These are phyloP conservation scores for Kwoniella europaea DNA, from an alignment of 768 basidiomycete genomes.

Conservation along the genomic window DNA sequence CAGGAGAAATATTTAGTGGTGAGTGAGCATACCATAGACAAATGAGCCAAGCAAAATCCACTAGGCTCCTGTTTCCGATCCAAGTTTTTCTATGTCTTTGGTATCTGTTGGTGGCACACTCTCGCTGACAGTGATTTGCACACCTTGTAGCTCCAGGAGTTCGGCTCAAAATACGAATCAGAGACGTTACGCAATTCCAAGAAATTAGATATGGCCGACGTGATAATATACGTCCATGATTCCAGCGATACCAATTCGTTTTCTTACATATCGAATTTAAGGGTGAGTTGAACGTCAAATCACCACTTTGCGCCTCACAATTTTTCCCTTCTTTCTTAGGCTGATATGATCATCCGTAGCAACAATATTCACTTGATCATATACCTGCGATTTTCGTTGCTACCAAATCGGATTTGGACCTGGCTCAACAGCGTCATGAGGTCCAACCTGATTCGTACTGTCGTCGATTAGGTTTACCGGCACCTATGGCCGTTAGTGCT, in stretches of 20 bases:
- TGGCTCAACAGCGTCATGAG: constrained; percentile 96
- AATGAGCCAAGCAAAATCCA: too few relatives aligned
- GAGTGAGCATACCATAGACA: constrained; percentile 57
- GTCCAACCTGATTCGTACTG: constrained; percentile 98
- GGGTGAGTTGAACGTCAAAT: constrained; percentile 64
- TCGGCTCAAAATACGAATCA: constrained; percentile 92
- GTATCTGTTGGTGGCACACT: neutral
- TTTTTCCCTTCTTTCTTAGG: too few relatives aligned
- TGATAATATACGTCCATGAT: constrained; percentile 94
- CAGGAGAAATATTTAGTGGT: constrained; percentile 96
- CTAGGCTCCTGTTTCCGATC: too few relatives aligned
- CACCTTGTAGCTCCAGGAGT: constrained; percentile 81
- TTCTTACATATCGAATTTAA: constrained; percentile 93
- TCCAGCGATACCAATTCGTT: constrained; percentile 99
- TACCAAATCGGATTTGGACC: constrained; percentile 97
- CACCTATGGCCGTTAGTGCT: constrained; percentile 92
- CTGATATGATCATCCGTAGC: constrained; percentile 62
- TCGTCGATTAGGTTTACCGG: constrained; percentile 81
- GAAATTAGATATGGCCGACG: constrained; percentile 90
- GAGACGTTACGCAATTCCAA: constrained; percentile 86
- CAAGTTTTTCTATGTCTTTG: neutral
- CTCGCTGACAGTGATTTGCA: neutral
- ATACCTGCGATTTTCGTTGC: constrained; percentile 96
- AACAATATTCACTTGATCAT: constrained; percentile 94
- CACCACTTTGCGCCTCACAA: too few relatives aligned